A percentile compares a stretch with the other conserved stretches of the same genome.
Conservation (phyloP, 108 stramenopile genomes). For the Cyclotella cryptica region DNA sequence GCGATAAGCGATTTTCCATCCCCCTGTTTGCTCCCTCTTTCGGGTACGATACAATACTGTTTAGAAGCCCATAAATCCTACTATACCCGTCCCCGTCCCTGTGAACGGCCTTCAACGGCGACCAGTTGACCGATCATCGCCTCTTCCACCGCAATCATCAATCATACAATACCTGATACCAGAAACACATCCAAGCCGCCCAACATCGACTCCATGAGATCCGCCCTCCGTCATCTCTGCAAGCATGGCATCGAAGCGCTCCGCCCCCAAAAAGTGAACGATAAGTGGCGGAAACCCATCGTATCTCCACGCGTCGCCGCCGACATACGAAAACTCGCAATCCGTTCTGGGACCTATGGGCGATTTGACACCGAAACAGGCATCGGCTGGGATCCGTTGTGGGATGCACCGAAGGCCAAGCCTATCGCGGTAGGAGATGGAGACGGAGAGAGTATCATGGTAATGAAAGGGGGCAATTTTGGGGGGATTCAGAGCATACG, state of each 20-base stretch:
- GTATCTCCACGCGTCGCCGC: slow-evolving; percentile 72
- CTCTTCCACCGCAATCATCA: no score
- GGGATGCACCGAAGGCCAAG: slow-evolving; percentile 66
- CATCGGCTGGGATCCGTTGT: slow-evolving; percentile 79
- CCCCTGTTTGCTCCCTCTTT: no score
- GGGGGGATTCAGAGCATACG: slow-evolving; percentile 52
- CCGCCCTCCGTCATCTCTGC: slow-evolving; percentile 74
- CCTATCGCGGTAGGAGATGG: background rate
- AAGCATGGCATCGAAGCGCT: slow-evolving; percentile 73
- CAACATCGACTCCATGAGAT: slow-evolving; percentile 50
- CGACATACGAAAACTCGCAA: slow-evolving; percentile 74
- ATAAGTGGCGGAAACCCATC: slow-evolving; percentile 68
- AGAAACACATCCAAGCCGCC: no score
- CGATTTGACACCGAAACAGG: slow-evolving; percentile 66
- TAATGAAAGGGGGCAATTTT: slow-evolving; percentile 16
- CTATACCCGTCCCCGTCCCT: no score
- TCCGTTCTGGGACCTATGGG: slow-evolving; percentile 76
- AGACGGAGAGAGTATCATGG: background rate
- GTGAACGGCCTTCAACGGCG: no score
- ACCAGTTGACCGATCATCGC: no score
- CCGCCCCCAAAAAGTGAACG: slow-evolving; percentile 63
- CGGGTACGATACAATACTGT: no score
- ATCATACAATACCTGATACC: no score
- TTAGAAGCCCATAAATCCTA: no score
- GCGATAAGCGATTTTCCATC: no score